Conservation (phyloP, 495 filamentous ascomycete genomes). For the Talaromyces stipitatus region DNA sequence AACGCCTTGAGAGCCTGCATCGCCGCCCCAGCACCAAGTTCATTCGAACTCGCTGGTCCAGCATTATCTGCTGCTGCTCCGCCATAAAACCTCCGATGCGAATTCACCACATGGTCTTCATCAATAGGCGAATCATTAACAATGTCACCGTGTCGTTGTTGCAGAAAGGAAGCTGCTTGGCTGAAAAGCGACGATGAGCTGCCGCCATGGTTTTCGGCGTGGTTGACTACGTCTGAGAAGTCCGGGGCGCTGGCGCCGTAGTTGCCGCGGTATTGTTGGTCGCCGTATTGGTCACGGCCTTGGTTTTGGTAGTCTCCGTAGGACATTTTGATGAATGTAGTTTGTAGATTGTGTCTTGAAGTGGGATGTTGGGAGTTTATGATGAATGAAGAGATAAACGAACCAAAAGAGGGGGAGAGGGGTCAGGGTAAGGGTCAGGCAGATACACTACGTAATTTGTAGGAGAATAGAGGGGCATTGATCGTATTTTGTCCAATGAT, state of each 20-base stretch:
- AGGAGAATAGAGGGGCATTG: neutral
- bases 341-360: too few species aligned
- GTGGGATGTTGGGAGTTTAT: too few species aligned
- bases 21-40: conserved; percentile 53
- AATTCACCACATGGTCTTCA: conserved; percentile 45
- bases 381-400: neutral
- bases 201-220: conserved; percentile 6
- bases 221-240: conserved; percentile 3
- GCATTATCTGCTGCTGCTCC: conserved; percentile 19
- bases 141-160: conserved; percentile 5
- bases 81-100: conserved; percentile 52
- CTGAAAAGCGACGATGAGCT: conserved; percentile 1
- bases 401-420: neutral
- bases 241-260: conserved; percentile 3
- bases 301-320: conserved; percentile 2
- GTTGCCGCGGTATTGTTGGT: conserved; percentile 6
- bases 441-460: neutral
- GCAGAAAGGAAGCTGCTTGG: conserved; percentile 6
- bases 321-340: neutral
- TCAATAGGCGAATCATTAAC: conserved; percentile 37
- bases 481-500: too few species aligned
- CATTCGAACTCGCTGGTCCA: conserved; percentile 26
- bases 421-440: neutral
- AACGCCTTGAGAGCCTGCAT: conserved; percentile 67
- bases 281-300: neutral